These are phyloP conservation scores for Pythium scleroteichum DNA, from an alignment of 352 stramenopile species.

Conservation along the genomic window DNA sequence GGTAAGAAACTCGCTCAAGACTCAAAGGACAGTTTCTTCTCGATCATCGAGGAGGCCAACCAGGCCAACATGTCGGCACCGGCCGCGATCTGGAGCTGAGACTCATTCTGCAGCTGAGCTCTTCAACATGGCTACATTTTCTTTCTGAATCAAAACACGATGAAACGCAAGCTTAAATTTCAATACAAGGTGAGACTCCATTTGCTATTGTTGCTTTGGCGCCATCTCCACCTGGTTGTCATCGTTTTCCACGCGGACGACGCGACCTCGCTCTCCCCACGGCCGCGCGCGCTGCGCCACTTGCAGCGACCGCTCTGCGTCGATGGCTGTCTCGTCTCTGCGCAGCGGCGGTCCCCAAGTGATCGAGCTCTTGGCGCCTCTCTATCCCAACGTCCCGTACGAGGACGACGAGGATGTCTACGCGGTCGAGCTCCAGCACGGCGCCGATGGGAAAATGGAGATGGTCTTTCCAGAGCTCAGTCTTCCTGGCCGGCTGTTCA, in stretches of 20 bases:
- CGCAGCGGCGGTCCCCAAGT: not conserved
- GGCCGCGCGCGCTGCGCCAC: not conserved
- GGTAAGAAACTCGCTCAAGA: constrained; percentile 49
- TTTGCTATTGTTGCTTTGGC: no score
- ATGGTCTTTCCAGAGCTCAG: constrained; percentile 21
- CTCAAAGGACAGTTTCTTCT: constrained; percentile 66
- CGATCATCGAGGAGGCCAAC: constrained; percentile 63
- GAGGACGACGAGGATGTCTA: constrained; percentile 12
- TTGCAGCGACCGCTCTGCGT: not conserved
- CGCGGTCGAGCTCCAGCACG: constrained; percentile 6
- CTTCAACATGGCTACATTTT: constrained; percentile 22
- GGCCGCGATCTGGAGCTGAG: constrained; percentile 46
- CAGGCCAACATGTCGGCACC: constrained; percentile 34
- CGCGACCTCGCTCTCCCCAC: no score
- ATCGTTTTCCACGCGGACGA: no score
- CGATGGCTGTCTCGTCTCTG: not conserved
- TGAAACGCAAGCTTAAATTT: not conserved
- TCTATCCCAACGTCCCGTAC: constrained; percentile 23
- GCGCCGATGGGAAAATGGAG: constrained; percentile 5
- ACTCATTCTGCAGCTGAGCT: no score
- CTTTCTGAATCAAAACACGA: not conserved
- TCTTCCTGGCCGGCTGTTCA: constrained; percentile 5
- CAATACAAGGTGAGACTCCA: no score
- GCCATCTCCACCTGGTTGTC: no score
- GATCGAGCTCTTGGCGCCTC: constrained; percentile 40